Percentiles rank a stretch among this genome's conserved stretches.
These are phyloP conservation scores for Stephanodiscus triporus DNA, from an alignment of 108 stramenopile species.

Conservation along the genomic window DNA sequence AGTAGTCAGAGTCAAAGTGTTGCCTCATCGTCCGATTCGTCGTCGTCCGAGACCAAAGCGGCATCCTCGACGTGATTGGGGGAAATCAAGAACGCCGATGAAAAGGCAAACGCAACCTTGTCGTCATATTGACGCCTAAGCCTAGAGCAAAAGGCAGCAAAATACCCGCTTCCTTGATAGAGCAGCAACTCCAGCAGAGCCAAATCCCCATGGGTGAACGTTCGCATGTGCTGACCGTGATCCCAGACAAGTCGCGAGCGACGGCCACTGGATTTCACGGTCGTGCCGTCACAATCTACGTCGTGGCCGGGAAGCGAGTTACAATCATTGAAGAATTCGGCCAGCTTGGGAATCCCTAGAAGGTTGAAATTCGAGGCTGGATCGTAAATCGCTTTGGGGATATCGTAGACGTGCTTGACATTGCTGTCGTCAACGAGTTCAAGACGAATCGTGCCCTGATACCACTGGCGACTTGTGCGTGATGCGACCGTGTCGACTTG, in stretches of 20 bases:
- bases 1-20: not conserved
- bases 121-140: not conserved
- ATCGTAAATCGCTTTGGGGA: not conserved
- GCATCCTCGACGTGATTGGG: not conserved
- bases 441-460: not conserved
- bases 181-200: not conserved
- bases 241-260: not conserved
- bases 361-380: not conserved
- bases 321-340: not conserved
- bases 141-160: conserved; percentile 4
- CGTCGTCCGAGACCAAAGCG: not conserved
- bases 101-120: not conserved
- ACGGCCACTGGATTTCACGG: not conserved
- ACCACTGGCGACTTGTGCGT: not conserved
- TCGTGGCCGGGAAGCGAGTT: not conserved
- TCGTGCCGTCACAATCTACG: not conserved
- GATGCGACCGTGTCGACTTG: not conserved
- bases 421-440: not conserved
- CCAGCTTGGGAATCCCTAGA: not conserved
- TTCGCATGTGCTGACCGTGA: not conserved
- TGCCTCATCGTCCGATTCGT: not conserved
- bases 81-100: conserved; percentile 4
- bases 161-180: conserved; percentile 6
- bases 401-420: not conserved
- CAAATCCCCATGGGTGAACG: not conserved